phyloP scores from a whole-genome alignment of 1,139 yeast genomes.

The Candida tetrigidarum region DNA sequence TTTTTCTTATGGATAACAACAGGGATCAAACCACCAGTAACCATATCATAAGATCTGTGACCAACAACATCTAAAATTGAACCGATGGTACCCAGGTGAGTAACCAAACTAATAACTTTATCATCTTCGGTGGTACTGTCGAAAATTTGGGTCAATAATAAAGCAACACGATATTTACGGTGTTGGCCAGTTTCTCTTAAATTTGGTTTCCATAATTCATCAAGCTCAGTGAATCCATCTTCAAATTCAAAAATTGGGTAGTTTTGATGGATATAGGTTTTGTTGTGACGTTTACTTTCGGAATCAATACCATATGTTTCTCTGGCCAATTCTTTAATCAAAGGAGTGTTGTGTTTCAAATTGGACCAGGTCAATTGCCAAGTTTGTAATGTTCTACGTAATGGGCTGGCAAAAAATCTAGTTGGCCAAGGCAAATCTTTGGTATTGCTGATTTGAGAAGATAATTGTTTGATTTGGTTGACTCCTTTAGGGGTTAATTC shows the following conservation, averaged over 20 bases:
- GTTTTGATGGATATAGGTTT: slow-evolving; percentile 25
- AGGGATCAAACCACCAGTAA: slow-evolving; percentile 19
- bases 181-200: slow-evolving; percentile 15
- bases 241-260: slow-evolving; percentile 35
- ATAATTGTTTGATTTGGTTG: slow-evolving; percentile 24
- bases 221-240: slow-evolving; percentile 28
- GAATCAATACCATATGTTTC: slow-evolving; percentile 45
- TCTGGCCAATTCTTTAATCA: slow-evolving; percentile 37
- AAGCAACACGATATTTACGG: slow-evolving; percentile 30
- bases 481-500: slow-evolving; percentile 33
- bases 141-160: slow-evolving; percentile 36
- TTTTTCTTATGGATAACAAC: slow-evolving; percentile 17
- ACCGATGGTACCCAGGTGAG: slow-evolving; percentile 39
- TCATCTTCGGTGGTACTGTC: slow-evolving; percentile 23
- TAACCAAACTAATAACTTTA: slow-evolving; percentile 34
- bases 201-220: slow-evolving; percentile 29
- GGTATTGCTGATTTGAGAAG: slow-evolving; percentile 17
- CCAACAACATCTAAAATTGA: slow-evolving; percentile 31
- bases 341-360: slow-evolving; percentile 22
- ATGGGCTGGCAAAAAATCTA: slow-evolving; percentile 37
- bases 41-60: slow-evolving; percentile 21
- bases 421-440: slow-evolving; percentile 31
- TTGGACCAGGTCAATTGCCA: slow-evolving; percentile 33
- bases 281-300: slow-evolving; percentile 37
- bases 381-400: slow-evolving; percentile 39